phyloP scores from a whole-genome alignment of 2,329 filamentous ascomycete genomes.

The Truncatella angustata region DNA sequence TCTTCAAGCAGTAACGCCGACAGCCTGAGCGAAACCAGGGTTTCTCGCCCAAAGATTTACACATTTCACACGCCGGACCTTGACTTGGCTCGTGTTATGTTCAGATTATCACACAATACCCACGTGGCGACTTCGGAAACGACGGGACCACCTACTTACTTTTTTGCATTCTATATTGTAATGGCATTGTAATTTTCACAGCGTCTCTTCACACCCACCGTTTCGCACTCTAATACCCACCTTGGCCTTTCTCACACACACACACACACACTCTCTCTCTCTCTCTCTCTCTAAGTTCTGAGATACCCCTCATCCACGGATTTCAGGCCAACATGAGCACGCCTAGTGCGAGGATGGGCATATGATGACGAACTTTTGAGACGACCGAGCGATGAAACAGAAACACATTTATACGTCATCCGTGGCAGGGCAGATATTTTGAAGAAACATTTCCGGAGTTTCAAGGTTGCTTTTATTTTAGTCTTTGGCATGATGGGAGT shows the following conservation, averaged over 20 bases:
- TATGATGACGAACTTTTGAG: slow-evolving; percentile 4
- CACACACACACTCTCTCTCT: too few relatives aligned
- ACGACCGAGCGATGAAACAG: slow-evolving; percentile 1
- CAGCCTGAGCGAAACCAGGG: not conserved
- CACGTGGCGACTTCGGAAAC: not conserved
- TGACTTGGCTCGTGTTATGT: not conserved
- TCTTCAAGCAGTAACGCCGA: not conserved
- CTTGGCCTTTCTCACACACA: too few relatives aligned
- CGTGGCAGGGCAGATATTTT: slow-evolving; percentile 1
- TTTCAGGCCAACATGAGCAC: not conserved
- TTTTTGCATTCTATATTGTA: not conserved
- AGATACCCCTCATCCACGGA: not conserved
- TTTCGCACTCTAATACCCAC: slow-evolving; percentile 4
- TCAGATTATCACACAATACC: not conserved
- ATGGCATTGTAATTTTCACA: slow-evolving; percentile 1
- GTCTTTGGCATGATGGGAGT: not conserved
- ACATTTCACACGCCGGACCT: not conserved
- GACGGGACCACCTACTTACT: not conserved
- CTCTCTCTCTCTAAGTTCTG: not conserved
- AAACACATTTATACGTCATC: not conserved
- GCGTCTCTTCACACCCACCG: not conserved
- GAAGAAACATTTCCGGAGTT: slow-evolving; percentile 4
- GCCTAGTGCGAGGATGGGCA: slow-evolving; percentile 4
- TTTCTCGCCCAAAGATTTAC: not conserved
- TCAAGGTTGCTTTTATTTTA: not conserved